Base-by-base conservation (phyloP, 495 filamentous ascomycete genomes). In the Ramalina intermedia region DNA sequence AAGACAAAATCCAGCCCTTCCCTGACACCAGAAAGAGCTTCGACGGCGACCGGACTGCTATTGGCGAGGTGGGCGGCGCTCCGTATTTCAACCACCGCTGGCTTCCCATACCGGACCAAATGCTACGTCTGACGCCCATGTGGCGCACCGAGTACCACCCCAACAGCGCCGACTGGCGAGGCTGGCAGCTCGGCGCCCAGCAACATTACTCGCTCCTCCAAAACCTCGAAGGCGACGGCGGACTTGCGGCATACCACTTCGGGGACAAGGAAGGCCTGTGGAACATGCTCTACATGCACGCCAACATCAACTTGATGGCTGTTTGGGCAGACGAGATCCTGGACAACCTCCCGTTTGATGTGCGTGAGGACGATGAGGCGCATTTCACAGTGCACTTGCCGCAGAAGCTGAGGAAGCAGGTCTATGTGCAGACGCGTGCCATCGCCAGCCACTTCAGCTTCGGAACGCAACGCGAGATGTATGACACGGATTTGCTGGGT, bases 151-250 rank as follows among this genome's bases (percentile, higher is more conserved):
- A 57, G 42, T 58, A 54, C 41, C 3, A 13, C 5, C 20, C 42
- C 20, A 37, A 44, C 55, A 24, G 27, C 37, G 9, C 26, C 6
- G 54, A 36, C 24, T 49, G 33, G 39, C 16, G 26, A n/a, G 49
- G 41, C 38, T 60, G 54, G 57, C 49, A 38, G 2, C 53, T 60
- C 16, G 58, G 55, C 9, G 58, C 58, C 4, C 58, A 61, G 36
- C 46, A 56, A 21, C 54, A 60, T 33, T 59, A 59, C 39, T 59
- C 57, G 4, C 41, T 61, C 20, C 51, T 61, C 11, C 35, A 57
- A n/a, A 57, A 61, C 20, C 46, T 61, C 24, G 58, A 61, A 41
- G n/a, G 4, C n/a, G 37, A 24, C 4, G 37, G 35, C 18, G 17
- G 44, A 13, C 42, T 59, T 2, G n/a, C 47, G 23, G 18, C 26